Evolutionary conservation across 306 rosid genomes (phyloP).

Genomic region (Medicago truncatula): DNA sequence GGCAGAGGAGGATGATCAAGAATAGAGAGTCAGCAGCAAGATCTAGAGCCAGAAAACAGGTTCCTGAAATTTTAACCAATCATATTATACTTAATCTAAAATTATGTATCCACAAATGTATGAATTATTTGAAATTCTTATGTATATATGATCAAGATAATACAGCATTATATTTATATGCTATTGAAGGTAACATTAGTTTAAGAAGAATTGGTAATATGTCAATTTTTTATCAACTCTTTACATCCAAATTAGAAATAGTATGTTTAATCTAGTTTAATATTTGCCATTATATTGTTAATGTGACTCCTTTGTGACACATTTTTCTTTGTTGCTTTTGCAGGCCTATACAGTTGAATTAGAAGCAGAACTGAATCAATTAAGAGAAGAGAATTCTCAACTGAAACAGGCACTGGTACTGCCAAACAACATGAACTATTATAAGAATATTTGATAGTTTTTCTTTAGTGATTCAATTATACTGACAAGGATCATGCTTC

Average conservation of each 20-base stretch:
- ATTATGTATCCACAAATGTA: background rate
- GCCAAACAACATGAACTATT: constrained; percentile 12
- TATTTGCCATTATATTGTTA: constrained; percentile 3
- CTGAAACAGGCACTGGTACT: constrained; percentile 84
- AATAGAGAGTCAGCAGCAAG: constrained; percentile 96
- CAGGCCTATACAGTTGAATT: constrained; percentile 93
- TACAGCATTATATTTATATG: no score
- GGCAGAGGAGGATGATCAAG: constrained; percentile 98
- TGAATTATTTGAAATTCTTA: background rate
- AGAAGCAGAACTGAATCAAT: constrained; percentile 84
- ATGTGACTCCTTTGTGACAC: background rate
- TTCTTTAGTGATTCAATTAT: constrained; percentile 10
- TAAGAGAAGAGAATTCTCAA: constrained; percentile 71
- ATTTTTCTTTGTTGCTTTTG: background rate
- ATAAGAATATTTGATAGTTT: background rate
- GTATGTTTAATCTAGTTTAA: background rate
- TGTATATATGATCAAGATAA: no score
- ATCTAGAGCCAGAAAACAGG: constrained; percentile 97
- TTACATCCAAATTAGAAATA: background rate
- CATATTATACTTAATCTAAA: background rate
- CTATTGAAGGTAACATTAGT: no score
- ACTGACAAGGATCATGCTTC: constrained; percentile 19
- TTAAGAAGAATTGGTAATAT: no score
- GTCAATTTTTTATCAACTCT: no score
- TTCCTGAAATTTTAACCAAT: background rate